A percentile compares a stretch with the other conserved stretches of the same genome.
These are phyloP conservation scores for Colletotrichum sidae DNA, from an alignment of 2,329 filamentous ascomycete genomes.

Conservation along the genomic window DNA sequence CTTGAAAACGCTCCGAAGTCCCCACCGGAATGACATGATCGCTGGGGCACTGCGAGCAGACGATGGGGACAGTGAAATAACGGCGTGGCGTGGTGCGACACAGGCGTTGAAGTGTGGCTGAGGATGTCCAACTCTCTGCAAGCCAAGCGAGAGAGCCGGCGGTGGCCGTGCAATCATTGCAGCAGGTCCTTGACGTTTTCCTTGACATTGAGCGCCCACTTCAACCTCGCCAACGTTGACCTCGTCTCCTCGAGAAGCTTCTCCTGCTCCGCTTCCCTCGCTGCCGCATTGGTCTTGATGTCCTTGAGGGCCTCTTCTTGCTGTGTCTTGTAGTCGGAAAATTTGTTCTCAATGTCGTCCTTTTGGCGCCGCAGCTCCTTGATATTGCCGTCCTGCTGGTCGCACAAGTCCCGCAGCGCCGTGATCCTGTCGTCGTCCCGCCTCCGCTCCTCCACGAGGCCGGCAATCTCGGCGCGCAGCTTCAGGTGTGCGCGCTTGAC, in stretches of 20 bases:
- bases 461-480: slow-evolving; percentile 65
- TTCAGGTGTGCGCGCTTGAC: slow-evolving; percentile 63
- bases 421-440: slow-evolving; percentile 73
- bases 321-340: slow-evolving; percentile 72
- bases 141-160: not conserved
- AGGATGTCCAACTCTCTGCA: not conserved
- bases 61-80: too few species aligned
- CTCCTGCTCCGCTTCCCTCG: slow-evolving; percentile 72
- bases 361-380: slow-evolving; percentile 71
- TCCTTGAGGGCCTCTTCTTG: slow-evolving; percentile 71
- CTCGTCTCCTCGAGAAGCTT: slow-evolving; percentile 67
- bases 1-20: too few species aligned
- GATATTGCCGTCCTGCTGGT: slow-evolving; percentile 79
- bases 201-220: slow-evolving; percentile 79
- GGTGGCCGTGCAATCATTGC: slow-evolving; percentile 46
- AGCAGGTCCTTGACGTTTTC: slow-evolving; percentile 67
- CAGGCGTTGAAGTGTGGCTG: not conserved
- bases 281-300: slow-evolving; percentile 68
- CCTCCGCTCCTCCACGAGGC: slow-evolving; percentile 65
- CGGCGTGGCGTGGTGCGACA: too few species aligned
- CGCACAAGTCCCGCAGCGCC: slow-evolving; percentile 75
- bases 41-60: too few species aligned
- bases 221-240: slow-evolving; percentile 74
- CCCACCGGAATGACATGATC: too few species aligned
- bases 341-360: slow-evolving; percentile 68